phyloP scores from a whole-genome alignment of 805 yeast species.

The Clavispora asparagi region DNA sequence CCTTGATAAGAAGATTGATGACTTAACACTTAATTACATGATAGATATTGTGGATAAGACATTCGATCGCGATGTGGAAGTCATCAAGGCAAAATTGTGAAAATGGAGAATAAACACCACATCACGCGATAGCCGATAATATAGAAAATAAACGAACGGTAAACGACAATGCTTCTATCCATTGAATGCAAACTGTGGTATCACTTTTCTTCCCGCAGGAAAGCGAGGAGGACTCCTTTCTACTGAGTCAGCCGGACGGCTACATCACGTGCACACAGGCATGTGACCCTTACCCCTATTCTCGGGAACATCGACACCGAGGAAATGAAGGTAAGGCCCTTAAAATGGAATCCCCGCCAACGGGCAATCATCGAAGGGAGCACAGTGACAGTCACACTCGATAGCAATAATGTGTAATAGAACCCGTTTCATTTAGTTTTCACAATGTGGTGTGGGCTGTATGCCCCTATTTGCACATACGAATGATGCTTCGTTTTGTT shows the following conservation, averaged over 20 bases:
- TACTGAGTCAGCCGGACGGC: too few species aligned
- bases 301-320: too few species aligned
- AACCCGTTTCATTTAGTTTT: background rate
- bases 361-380: too few species aligned
- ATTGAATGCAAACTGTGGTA: background rate
- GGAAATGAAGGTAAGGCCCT: background rate
- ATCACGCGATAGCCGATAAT: too few species aligned
- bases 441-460: background rate
- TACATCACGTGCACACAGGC: background rate
- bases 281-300: background rate
- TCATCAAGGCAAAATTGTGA: background rate
- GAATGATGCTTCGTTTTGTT: background rate
- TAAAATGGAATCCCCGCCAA: too few species aligned
- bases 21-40: slow-evolving; percentile 22
- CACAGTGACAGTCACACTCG: background rate
- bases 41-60: slow-evolving; percentile 32
- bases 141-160: background rate
- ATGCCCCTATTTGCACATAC: background rate
- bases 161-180: too few species aligned
- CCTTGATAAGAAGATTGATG: slow-evolving; percentile 10
- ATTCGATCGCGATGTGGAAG: slow-evolving; percentile 11
- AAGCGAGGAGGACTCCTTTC: too few species aligned
- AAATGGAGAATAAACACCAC: too few species aligned
- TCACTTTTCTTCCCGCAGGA: background rate
- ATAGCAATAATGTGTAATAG: background rate